phyloP scores from a whole-genome alignment of 1,284 basidiomycete species.

The Boletus hoseneyae region DNA sequence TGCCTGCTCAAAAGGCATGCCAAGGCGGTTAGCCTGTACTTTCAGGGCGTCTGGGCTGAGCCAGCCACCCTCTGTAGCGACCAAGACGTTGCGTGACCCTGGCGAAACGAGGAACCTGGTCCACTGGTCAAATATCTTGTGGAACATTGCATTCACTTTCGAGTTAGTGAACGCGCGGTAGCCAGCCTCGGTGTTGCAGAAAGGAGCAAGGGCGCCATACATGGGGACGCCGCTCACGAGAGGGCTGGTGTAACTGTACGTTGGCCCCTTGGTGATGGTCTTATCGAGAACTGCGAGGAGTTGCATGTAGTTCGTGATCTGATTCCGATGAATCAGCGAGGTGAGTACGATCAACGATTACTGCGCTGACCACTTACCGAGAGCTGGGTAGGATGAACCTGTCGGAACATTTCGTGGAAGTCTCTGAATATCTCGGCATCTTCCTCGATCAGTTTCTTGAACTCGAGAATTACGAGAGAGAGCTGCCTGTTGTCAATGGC shows the following conservation, averaged over 20 bases:
- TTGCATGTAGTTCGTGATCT: conserved; percentile 43
- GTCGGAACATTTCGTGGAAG: conserved; percentile 34
- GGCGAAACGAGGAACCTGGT: conserved; percentile 43
- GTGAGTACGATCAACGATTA: background rate
- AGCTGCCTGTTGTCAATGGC: conserved; percentile 15
- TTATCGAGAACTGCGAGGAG: conserved; percentile 45
- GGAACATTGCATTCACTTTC: conserved; percentile 39
- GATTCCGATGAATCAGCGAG: background rate
- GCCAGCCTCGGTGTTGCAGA: conserved; percentile 36
- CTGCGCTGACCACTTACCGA: conserved; percentile 5
- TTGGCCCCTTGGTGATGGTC: conserved; percentile 31
- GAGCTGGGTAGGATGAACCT: conserved; percentile 8
- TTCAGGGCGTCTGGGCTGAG: conserved; percentile 38
- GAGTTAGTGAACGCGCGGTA: conserved; percentile 43
- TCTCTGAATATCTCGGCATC: conserved; percentile 38
- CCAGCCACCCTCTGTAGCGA: conserved; percentile 40
- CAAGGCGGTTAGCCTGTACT: conserved; percentile 20
- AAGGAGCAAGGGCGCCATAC: conserved; percentile 25
- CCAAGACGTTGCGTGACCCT: conserved; percentile 41
- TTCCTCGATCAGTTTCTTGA: conserved; percentile 41
- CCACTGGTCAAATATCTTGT: conserved; percentile 47
- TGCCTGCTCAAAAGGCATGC: conserved; percentile 17
- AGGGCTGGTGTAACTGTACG: conserved; percentile 15
- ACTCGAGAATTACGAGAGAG: conserved; percentile 36
- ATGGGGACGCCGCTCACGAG: conserved; percentile 28